Evolutionary conservation across 1,139 yeast genomes (phyloP), one percentile per base, ranked within the genome.

Genomic region (Kazachstania sp.): DNA sequence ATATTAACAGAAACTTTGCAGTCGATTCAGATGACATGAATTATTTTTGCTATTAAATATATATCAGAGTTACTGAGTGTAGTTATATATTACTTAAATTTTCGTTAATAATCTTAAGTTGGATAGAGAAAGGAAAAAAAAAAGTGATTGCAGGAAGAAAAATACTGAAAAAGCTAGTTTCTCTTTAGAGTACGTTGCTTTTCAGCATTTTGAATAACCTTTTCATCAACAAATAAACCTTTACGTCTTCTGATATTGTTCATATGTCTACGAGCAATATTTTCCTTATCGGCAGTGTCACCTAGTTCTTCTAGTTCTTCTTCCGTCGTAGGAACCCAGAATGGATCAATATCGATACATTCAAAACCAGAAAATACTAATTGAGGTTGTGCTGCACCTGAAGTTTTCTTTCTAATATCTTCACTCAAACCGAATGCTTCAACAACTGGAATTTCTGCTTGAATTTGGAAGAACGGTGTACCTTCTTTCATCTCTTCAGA

Each of bases 241-340:
- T 94, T 94, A 54, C 95, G 76, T 64, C 81, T 77, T 61, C 99
- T 75, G 41, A 92, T 79, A 32, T 70, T 71, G 53, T 86, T 87
- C 83, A 92, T 85, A 63, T 92, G 92, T 58, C 75, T 73, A 63
- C 95, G 76, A 0, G 97, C 97, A 50, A 88, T 72, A 61, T 92
- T 92, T 59, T 88, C 97, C 58, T 86, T 77, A 59, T 94, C 98
- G 0, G 97, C 96, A 56, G 79, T 77, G 54, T 87, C 96, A 29
- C 98, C 99, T 43, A 86, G 71, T 51, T 88, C 95, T 63, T 92
- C 98, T 44, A 92, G 69, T 63, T 94, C 98, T 64, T 88, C 97
- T 58, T 86, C 97, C 0, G 98, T 94, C 6, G 92, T 86, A n/a
- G 99, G 98, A 12, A 92, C 95, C 99, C 99, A 94, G 73, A 84